These are phyloP conservation scores for Chlorophyllum brunneum DNA, from an alignment of 768 basidiomycete species.

Conservation along the genomic window DNA sequence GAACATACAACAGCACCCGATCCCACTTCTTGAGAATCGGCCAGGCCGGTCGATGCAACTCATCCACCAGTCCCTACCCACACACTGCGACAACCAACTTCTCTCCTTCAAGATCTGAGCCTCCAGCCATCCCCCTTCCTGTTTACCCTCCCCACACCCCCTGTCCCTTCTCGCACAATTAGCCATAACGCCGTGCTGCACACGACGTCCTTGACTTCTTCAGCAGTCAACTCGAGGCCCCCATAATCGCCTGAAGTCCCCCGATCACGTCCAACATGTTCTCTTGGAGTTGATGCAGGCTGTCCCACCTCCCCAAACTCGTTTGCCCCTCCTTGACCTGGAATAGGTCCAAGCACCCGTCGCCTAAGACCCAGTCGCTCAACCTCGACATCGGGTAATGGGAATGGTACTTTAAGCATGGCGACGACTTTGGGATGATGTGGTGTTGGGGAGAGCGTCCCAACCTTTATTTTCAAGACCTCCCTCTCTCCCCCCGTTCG, in stretches of 20 bases:
- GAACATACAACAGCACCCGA: too few relatives aligned
- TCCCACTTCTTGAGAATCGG: too few relatives aligned
- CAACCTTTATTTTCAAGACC: constrained; percentile 61
- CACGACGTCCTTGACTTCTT: constrained; percentile 92
- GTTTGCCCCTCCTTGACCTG: constrained; percentile 19
- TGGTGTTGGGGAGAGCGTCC: constrained; percentile 84
- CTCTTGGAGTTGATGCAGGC: constrained; percentile 17
- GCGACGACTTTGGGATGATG: constrained; percentile 95
- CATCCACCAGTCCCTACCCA: too few relatives aligned
- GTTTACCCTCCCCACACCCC: constrained; percentile 77
- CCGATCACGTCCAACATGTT: constrained; percentile 5
- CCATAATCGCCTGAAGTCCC: constrained; percentile 21
- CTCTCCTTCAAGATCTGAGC: constrained; percentile 49
- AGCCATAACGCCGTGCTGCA: constrained; percentile 89
- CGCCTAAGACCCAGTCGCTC: constrained; percentile 52
- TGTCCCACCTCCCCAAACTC: constrained; percentile 4
- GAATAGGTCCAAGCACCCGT: constrained; percentile 23
- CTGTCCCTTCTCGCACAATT: constrained; percentile 89
- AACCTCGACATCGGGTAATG: constrained; percentile 78
- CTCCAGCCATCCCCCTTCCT: constrained; percentile 80
- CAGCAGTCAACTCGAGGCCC: constrained; percentile 71
- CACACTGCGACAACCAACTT: not conserved
- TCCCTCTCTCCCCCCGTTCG: constrained; percentile 18
- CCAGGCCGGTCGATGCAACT: too few relatives aligned
- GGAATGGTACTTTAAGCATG: constrained; percentile 87